Base-by-base conservation (phyloP, 768 basidiomycete genomes). In the Strobilomyces confusus region DNA sequence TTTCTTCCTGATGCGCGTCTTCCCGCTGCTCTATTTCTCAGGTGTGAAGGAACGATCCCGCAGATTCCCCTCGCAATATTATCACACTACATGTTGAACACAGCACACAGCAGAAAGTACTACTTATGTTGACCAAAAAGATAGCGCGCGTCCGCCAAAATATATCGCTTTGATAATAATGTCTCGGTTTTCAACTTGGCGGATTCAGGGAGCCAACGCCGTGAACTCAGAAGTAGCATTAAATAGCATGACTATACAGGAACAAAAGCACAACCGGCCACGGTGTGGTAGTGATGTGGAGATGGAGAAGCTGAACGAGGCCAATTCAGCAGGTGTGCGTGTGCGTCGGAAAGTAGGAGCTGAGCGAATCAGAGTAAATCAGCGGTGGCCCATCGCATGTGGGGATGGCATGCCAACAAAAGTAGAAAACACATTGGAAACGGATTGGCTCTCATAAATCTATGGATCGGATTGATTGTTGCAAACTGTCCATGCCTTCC, bases 401-500 rank as follows among this genome's bases (percentile, higher is more conserved):
- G 19, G 37, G 43, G 41, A 50, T 45, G 41, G 43, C 26, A 41
- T 54, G 49, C 57, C 51, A 48, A 57, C 47, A 54, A 47, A 38
- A 54, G 45, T 49, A 52, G 42, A 57, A 61, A 46, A 48, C 54
- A 57, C 54, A 43, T 45, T 49, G 51, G 50, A 54, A 65, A 43
- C 20, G 51, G 42, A 53, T 52, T 51, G 54, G 49, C 47, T 54
- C 49, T 63, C 56, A 44, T 62, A 45, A 58, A 58, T 68, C 66
- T 66, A 66, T 55, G 57, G 44, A 58, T 54, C 51, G 47, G 41
- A 38, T 56, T 20, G 49, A 56, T 51, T 45, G 37, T 45, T 46
- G 58, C 33, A 51, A 65, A 54, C 36, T 52, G 59, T 62, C 65
- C 62, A 50, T 51, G 49, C 55, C 53, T 43, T 52, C 60, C 55